Evolutionary conservation across 2,329 filamentous ascomycete species (phyloP).

Genomic region (Penicillium expansum): DNA sequence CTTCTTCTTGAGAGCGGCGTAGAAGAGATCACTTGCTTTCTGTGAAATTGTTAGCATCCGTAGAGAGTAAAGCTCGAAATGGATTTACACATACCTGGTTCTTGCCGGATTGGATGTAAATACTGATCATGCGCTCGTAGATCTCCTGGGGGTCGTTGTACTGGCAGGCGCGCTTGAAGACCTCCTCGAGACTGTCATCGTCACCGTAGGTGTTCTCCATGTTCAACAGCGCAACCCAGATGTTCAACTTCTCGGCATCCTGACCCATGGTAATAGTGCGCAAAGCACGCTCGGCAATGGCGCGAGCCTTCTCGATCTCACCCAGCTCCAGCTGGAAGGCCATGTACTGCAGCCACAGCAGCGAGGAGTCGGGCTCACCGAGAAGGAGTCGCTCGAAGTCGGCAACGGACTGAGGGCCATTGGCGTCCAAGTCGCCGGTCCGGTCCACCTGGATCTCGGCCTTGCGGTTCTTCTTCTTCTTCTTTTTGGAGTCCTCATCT

Average conservation of each 20-base stretch:
- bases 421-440: conserved; percentile 85
- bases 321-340: conserved; percentile 94
- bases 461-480: conserved; percentile 74
- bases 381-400: conserved; percentile 94
- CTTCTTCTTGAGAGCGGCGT: conserved; percentile 85
- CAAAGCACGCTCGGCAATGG: conserved; percentile 85
- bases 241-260: conserved; percentile 87
- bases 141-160: conserved; percentile 91
- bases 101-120: conserved; percentile 91
- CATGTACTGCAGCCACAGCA: conserved; percentile 96
- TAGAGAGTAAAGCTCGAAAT: background rate
- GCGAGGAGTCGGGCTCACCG: conserved; percentile 87
- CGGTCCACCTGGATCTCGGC: conserved; percentile 78
- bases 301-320: conserved; percentile 81
- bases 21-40: conserved; percentile 87
- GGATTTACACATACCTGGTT: conserved; percentile 61
- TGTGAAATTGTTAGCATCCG: conserved; percentile 43
- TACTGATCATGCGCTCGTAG: conserved; percentile 83
- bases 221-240: conserved; percentile 94
- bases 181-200: conserved; percentile 75
- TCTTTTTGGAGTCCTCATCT: conserved; percentile 46
- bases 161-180: conserved; percentile 89
- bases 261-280: conserved; percentile 88
- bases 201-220: conserved; percentile 87
- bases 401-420: conserved; percentile 82